Base-by-base conservation (phyloP, 176 grass and related monocot genomes). In the Hsuehochloa calcarea region DNA sequence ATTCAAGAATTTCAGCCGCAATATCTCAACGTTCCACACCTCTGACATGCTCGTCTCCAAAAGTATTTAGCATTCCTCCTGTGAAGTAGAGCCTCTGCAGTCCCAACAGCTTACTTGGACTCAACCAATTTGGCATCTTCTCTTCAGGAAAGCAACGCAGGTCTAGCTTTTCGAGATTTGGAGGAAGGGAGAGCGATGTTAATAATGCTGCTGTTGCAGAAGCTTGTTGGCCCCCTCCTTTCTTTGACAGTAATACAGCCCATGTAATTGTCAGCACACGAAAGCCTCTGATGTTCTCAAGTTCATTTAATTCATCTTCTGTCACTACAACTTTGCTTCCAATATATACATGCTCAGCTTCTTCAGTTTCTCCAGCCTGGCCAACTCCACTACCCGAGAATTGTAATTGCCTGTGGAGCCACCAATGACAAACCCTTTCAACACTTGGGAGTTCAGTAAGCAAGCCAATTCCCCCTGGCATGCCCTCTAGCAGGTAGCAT, bases 341-440 rank as follows among this genome's bases (percentile, higher is more conserved):
- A 69, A 92, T 92, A 81, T 68, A 92, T 84, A n/a, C n/a, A 97
- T 69, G 73, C 87, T 92, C 14, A 97, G 89, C 69, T 97, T 97
- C 69, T 79, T 86, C 78, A 97, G 56, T 5, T 94, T 90, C 6
- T 72, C 34, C 37, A 97, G 59, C 56, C 45, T 89, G 1, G 59
- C 37, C 11, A 97, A 72, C 46, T 97, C 89, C 9, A 15, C 64
- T 34, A 97, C 74, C 22, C 80, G 82, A 52, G 85, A 90, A 6
- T 61, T 70, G 23, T 87, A 70, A 83, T 63, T 94, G 43, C 85
- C 74, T 60, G 67, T 65, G 5, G 79, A 64, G 49, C 85, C 86
- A 65, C 90, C 88, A 44, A 94, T 86, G 4, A 94, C 85, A 88
- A 92, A 94, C 8, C 94, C 94, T 77, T 97, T 97, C 25, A 94